These are phyloP conservation scores for Collybia mongolica DNA, from an alignment of 768 basidiomycete species.

Conservation along the genomic window DNA sequence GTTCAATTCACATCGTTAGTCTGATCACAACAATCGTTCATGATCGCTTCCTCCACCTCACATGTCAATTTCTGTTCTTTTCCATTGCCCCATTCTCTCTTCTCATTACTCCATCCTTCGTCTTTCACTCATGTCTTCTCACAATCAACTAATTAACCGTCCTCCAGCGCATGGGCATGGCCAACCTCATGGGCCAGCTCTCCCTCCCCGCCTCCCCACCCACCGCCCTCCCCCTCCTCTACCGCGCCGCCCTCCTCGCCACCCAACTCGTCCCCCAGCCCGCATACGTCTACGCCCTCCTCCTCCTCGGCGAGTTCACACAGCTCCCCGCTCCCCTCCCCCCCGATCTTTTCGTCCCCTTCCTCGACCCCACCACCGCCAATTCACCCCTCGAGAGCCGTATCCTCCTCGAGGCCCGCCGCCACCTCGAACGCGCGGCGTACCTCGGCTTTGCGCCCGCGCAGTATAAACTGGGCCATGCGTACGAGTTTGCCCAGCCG, in stretches of 20 bases:
- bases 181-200: slow-evolving; percentile 86
- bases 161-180: slow-evolving; percentile 86
- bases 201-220: slow-evolving; percentile 51
- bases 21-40: too few relatives aligned
- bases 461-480: slow-evolving; percentile 91
- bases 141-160: slow-evolving; percentile 6
- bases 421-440: slow-evolving; percentile 81
- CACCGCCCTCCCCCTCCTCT: slow-evolving; percentile 68
- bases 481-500: slow-evolving; percentile 87
- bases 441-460: slow-evolving; percentile 82
- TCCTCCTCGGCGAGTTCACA: slow-evolving; percentile 84
- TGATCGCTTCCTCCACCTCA: too few relatives aligned
- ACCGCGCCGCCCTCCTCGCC: slow-evolving; percentile 73
- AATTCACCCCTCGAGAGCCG: slow-evolving; percentile 17
- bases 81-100: too few relatives aligned
- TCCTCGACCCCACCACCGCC: slow-evolving; percentile 50
- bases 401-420: slow-evolving; percentile 56
- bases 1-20: too few relatives aligned
- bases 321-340: slow-evolving; percentile 53
- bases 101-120: too few relatives aligned
- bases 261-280: slow-evolving; percentile 82
- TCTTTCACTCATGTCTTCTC: background rate
- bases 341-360: slow-evolving; percentile 47
- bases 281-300: slow-evolving; percentile 84
- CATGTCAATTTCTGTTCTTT: background rate